Base-by-base conservation (phyloP, 2,329 filamentous ascomycete genomes). In the Hymenoscyphus fructigenus region DNA sequence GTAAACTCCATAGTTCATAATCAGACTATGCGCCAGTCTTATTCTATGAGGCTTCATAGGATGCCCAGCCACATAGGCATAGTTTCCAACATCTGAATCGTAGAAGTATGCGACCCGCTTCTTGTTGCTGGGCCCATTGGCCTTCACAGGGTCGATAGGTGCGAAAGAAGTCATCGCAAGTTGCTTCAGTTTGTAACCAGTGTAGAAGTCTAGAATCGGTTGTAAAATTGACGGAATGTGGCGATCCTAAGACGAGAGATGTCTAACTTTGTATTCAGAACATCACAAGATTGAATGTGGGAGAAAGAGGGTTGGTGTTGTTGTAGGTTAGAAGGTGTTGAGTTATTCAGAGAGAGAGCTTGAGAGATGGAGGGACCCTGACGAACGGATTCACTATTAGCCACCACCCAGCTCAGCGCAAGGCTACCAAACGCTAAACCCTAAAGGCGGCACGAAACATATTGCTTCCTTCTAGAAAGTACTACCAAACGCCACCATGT, bases 41-140 rank as follows among this genome's bases (percentile, higher is more conserved):
- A 99, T 89, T 26, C 95, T 90, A 85, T 97, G 97, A 68, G 95
- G 95, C 79, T 99, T 99, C 95, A 99, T 99, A 53, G 95, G 95
- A 82, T 99, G 95, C 23, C 92, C 93, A 68, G 92, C 93, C 65
- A 96, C 92, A 76, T 98, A 98, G 76, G 94, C 93, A 82, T 97
- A 98, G 79, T 98, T 98, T 70, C 94, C 94, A 76, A 98, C 95
- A 80, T 98, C 94, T 2, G 92, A 96, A 76, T 98, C 94, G 84
- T 98, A 98, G 79, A 98, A 98, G 81, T 98, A 98, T 63, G 94
- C 94, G 65, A 98, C 92, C 76, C 94, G 92, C 80, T 95, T 96
- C 76, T 85, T 84, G 71, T 82, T 80, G 29, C 79, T 80, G 57
- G 80, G 75, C 61, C 81, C 81, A 76, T 85, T 84, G 29, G 78